A percentile compares a stretch with the other conserved stretches of the same genome.
Evolutionary conservation across 805 yeast genomes (phyloP).

Genomic region (Starmerella lactis-condensi): DNA sequence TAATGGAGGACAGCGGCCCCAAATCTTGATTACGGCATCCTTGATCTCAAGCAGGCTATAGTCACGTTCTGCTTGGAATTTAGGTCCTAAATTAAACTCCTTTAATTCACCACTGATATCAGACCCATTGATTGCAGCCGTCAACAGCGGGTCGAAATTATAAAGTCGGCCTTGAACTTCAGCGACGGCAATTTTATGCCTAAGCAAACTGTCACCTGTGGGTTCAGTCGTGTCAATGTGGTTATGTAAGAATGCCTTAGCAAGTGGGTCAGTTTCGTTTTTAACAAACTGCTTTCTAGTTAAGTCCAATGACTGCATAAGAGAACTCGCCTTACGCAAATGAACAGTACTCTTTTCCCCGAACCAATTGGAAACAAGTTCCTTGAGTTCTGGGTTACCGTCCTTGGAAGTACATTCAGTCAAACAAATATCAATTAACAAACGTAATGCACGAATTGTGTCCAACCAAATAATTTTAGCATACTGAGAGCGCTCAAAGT

Average conservation of each 20-base stretch:
- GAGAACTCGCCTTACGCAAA: background rate
- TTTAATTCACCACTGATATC: too few species aligned
- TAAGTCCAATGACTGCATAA: constrained; percentile 13
- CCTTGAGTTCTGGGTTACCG: constrained; percentile 2
- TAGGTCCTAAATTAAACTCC: too few species aligned
- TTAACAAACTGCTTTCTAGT: constrained; percentile 22
- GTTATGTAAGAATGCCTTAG: constrained; percentile 32
- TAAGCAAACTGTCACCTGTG: too few species aligned
- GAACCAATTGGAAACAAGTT: constrained; percentile 5
- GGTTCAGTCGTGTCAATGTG: too few species aligned
- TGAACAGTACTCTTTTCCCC: constrained; percentile 2
- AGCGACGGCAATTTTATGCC: too few species aligned
- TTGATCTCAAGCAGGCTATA: constrained; percentile 32
- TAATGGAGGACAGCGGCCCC: constrained; percentile 29
- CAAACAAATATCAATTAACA: constrained; percentile 34
- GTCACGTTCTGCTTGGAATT: background rate
- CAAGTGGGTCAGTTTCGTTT: constrained; percentile 34
- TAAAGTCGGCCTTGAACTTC: too few species aligned
- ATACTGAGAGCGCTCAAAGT: constrained; percentile 62
- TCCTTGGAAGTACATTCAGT: too few species aligned
- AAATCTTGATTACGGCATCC: constrained; percentile 44
- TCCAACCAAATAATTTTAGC: constrained; percentile 86
- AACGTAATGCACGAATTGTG: constrained; percentile 67
- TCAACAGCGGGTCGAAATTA: too few species aligned
- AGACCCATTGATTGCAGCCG: too few species aligned